Evolutionary conservation across 2,329 filamentous ascomycete species (phyloP), one percentile per base, ranked within the genome.

Genomic region (Trichoderma asperellum): DNA sequence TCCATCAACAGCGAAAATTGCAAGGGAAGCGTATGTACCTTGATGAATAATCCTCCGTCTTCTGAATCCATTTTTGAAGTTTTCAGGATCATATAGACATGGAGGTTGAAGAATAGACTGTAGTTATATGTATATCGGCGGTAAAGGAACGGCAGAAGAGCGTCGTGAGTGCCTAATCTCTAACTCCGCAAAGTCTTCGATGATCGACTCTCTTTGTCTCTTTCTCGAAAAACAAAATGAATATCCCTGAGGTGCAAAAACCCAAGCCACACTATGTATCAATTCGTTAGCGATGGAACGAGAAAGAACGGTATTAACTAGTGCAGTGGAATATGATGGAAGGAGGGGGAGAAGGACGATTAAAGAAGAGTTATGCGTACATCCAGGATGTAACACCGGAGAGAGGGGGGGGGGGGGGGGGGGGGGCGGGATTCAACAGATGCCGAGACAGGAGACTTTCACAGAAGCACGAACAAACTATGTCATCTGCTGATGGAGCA

Each of bases 21-120:
- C 58, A 43, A 58, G 35, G 47, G 12, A 47, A 55, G 60, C 83
- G 72, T 16, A 59, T 37, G 11, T 86, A 92, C 92, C 89, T 94
- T 96, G 82, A 96, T 89, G 83, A 96, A 96, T 82, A 92, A 83
- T 85, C 93, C 89, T 81, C 92, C 92, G 89, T 96, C 92, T 90
- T 95, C 92, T 81, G 91, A 93, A 84, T 93, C 90, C 91, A 94
- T 96, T 43, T 59, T 35, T 55, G 65, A 61, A 37, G 65, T 43
- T 43, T 67, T 70, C 62, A 70, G 68, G 62, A 60, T 57, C 52
- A 47, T 58, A 68, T 63, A 55, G 49, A 56, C 65, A 70, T 70
- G 18, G 55, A 55, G 59, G 68, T 58, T 60, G 49, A 47, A 40
- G n/a, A 59, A 52, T 43, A 68, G 43, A 16, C 6, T 18, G 18